A percentile compares a stretch with the other conserved stretches of the same genome.
phyloP scores from a whole-genome alignment of 1,139 yeast genomes.

The Candida labiduridarum region DNA sequence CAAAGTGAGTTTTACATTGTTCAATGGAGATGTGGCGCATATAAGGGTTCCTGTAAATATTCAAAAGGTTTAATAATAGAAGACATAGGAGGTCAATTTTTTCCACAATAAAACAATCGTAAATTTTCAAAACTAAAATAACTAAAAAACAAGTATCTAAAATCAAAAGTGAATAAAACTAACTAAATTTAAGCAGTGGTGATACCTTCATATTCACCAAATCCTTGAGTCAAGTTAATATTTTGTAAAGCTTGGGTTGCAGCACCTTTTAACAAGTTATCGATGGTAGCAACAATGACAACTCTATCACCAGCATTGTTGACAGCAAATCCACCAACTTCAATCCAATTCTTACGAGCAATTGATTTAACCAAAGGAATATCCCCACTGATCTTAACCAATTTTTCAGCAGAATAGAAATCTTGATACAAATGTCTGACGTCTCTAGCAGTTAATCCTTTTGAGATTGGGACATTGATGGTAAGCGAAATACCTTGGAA shows the following conservation, averaged over 20 bases:
- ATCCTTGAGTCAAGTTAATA: conserved; percentile 85
- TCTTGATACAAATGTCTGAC: conserved; percentile 86
- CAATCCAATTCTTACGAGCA: conserved; percentile 92
- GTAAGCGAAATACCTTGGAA: conserved; percentile 97
- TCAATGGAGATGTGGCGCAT: conserved; percentile 29
- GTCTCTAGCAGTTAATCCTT: conserved; percentile 74
- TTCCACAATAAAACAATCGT: background rate
- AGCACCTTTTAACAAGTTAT: conserved; percentile 95
- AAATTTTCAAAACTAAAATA: background rate
- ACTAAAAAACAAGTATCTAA: background rate
- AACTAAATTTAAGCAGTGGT: conserved; percentile 48
- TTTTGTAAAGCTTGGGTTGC: conserved; percentile 98
- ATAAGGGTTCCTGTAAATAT: conserved; percentile 36
- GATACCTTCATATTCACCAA: conserved; percentile 93
- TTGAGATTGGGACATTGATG: conserved; percentile 81
- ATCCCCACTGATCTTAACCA: conserved; percentile 83
- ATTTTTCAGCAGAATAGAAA: conserved; percentile 83
- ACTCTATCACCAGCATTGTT: conserved; percentile 87
- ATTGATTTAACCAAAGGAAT: conserved; percentile 92
- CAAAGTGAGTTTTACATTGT: conserved; percentile 30
- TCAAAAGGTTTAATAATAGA: conserved; percentile 11
- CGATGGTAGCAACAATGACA: conserved; percentile 92
- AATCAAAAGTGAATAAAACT: background rate
- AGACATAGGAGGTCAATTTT: no score
- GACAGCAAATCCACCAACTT: conserved; percentile 94